Conservation (phyloP, 495 filamentous ascomycete genomes). For the Penicillium atrosanguineum region DNA sequence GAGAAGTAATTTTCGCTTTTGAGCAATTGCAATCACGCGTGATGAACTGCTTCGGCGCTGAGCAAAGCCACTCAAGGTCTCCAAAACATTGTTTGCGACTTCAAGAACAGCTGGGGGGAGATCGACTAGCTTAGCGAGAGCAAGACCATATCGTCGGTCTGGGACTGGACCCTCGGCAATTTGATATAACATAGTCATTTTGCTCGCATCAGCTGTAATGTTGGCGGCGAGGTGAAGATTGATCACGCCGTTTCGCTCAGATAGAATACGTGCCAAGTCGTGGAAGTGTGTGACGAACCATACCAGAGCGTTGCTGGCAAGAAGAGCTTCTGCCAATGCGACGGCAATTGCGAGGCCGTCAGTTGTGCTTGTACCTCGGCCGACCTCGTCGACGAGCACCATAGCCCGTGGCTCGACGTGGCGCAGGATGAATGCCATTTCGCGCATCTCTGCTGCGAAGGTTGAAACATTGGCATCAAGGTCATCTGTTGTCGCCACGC, state of each 20-base stretch:
- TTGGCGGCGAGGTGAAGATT: slow-evolving; percentile 80
- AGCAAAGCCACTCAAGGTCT: slow-evolving; percentile 52
- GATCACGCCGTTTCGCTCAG: slow-evolving; percentile 69
- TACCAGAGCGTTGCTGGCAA: slow-evolving; percentile 70
- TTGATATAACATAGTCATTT: slow-evolving; percentile 85
- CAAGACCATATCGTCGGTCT: slow-evolving; percentile 73
- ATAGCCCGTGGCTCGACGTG: slow-evolving; percentile 73
- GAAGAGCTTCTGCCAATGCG: slow-evolving; percentile 79
- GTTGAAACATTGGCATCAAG: slow-evolving; percentile 91
- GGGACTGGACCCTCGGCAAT: slow-evolving; percentile 66
- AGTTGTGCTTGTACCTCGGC: slow-evolving; percentile 82
- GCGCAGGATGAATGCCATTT: slow-evolving; percentile 86
- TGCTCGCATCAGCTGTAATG: slow-evolving; percentile 42
- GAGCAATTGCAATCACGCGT: slow-evolving; percentile 52
- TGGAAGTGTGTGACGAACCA: slow-evolving; percentile 95
- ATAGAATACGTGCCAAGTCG: slow-evolving; percentile 74
- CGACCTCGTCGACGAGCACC: slow-evolving; percentile 89
- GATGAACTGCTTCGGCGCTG: slow-evolving; percentile 56
- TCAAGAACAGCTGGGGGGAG: slow-evolving; percentile 66
- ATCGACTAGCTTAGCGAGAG: slow-evolving; percentile 71
- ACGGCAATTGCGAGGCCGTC: slow-evolving; percentile 91
- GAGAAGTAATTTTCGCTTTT: slow-evolving; percentile 69
- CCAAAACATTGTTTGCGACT: slow-evolving; percentile 63
- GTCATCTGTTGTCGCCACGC: slow-evolving; percentile 81
- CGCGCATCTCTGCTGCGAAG: slow-evolving; percentile 92